Base-by-base conservation (phyloP, 768 basidiomycete genomes). In the Agaricus blazei region DNA sequence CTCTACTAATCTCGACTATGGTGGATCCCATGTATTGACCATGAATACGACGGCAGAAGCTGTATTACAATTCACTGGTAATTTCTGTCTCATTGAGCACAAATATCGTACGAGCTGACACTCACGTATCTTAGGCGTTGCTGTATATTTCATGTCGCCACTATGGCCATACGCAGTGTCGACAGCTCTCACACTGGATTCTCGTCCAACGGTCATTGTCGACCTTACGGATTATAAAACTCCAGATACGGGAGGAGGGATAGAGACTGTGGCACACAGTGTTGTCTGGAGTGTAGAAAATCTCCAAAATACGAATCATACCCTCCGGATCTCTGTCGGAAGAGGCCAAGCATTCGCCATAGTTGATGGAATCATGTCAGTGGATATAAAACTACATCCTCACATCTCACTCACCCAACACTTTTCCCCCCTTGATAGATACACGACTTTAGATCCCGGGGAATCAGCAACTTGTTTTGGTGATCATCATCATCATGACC, bases 121-220 rank as follows among this genome's bases (percentile, higher is more conserved):
- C 14, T 54, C 40, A 31, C n/a, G 15, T 51, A 14, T 4, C 54
- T 34, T 11, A 78, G 78, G 77, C 28, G 67, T 72, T 5, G 73
- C 74, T 1, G 66, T 80, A 15, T 77, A 74, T 47, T 75, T 74
- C 56, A 57, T 76, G 42, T 71, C 72, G 0, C 75, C 78, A 11
- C 64, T 71, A 6, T 80, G 76, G 77, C 78, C 78, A 14, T 78
- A 76, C 62, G 52, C 54, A 9, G 76, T 77, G 43, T 73, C 65
- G 50, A 75, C 75, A 1, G 68, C 70, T 5, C 48, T 79, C 4
- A 68, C 69, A 3, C 58, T 79, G 28, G 77, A 77, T 56, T 66
- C 64, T 7, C 68, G 67, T n/a, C 61, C 67, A 12, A 27, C 42
- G 3, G 52, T 65, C 1, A 63, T 73, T 38, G 62, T 77, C 44